phyloP scores from a whole-genome alignment of 75 land plant species.

The Selaginella moellendorffii region DNA sequence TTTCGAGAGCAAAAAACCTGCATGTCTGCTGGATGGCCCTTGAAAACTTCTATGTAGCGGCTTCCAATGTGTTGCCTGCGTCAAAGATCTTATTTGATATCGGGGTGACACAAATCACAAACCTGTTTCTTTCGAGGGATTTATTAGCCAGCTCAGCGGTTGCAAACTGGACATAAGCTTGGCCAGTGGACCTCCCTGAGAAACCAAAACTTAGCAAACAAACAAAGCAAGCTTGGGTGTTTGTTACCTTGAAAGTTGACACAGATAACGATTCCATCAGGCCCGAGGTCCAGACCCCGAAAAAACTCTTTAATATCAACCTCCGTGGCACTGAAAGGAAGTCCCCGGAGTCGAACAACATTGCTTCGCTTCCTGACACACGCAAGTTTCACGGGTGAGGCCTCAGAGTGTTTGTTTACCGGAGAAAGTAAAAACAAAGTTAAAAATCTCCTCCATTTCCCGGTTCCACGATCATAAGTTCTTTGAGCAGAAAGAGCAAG shows the following conservation, averaged over 20 bases:
- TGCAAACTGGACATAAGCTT: slow-evolving; percentile 35
- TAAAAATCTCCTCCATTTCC: too few relatives aligned
- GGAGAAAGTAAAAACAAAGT: too few relatives aligned
- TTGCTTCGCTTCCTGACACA: slow-evolving; percentile 28
- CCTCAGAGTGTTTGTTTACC: too few relatives aligned
- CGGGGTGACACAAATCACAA: neutral
- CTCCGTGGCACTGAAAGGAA: slow-evolving; percentile 31
- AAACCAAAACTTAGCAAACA: neutral
- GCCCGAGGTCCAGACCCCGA: slow-evolving; percentile 26
- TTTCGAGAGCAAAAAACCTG: too few relatives aligned
- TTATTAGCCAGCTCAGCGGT: slow-evolving; percentile 27
- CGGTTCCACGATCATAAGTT: too few relatives aligned
- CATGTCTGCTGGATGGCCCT: slow-evolving; percentile 36
- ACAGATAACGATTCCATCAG: slow-evolving; percentile 33
- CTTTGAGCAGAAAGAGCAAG: too few relatives aligned
- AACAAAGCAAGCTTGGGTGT: neutral
- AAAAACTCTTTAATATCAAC: slow-evolving; percentile 27
- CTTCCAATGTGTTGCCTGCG: slow-evolving; percentile 61
- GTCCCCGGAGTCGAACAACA: slow-evolving; percentile 31
- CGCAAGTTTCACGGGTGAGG: neutral
- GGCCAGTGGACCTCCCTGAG: slow-evolving; percentile 31
- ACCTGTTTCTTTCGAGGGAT: slow-evolving; percentile 29
- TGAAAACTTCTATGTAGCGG: slow-evolving; percentile 55
- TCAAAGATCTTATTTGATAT: neutral
- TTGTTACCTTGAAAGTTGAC: slow-evolving; percentile 28